phyloP scores from a whole-genome alignment of 108 stramenopile species.

The Epithemia pelagica region DNA sequence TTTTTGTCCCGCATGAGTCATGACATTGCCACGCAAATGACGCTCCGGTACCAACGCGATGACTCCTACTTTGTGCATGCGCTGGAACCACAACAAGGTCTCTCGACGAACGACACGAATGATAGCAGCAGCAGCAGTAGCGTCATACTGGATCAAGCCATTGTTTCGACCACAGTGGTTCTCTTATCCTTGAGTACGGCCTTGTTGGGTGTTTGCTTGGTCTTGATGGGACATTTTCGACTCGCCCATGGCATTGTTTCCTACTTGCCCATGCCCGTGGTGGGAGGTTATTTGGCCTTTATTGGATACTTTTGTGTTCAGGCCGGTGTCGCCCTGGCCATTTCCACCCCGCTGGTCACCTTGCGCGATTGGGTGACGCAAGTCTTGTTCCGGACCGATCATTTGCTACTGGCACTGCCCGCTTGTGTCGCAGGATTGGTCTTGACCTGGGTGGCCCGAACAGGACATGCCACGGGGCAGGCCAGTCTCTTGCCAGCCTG shows the following conservation, averaged over 20 bases:
- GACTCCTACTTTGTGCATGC: too few relatives aligned
- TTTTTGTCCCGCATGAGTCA: conserved; percentile 88
- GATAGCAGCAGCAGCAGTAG: too few relatives aligned
- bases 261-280: conserved; percentile 93
- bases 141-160: conserved; percentile 24
- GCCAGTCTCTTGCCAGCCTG: conserved; percentile 48
- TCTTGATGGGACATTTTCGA: conserved; percentile 78
- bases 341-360: conserved; percentile 57
- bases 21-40: conserved; percentile 60
- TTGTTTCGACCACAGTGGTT: conserved; percentile 65
- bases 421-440: conserved; percentile 74
- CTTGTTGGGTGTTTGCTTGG: conserved; percentile 66
- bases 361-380: conserved; percentile 73
- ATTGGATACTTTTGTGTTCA: conserved; percentile 95
- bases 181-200: conserved; percentile 75
- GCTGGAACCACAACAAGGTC: too few relatives aligned
- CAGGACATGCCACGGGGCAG: conserved; percentile 33
- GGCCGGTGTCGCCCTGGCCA: conserved; percentile 84
- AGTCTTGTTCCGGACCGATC: conserved; percentile 35
- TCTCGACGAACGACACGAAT: too few relatives aligned
- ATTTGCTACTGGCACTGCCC: conserved; percentile 66
- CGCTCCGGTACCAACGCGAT: conserved; percentile 19
- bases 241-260: conserved; percentile 89
- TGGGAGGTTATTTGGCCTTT: conserved; percentile 82
- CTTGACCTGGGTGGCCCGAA: conserved; percentile 54